Conservation (phyloP, 192 early-diverging fungal genomes). For the Podila verticillata region DNA sequence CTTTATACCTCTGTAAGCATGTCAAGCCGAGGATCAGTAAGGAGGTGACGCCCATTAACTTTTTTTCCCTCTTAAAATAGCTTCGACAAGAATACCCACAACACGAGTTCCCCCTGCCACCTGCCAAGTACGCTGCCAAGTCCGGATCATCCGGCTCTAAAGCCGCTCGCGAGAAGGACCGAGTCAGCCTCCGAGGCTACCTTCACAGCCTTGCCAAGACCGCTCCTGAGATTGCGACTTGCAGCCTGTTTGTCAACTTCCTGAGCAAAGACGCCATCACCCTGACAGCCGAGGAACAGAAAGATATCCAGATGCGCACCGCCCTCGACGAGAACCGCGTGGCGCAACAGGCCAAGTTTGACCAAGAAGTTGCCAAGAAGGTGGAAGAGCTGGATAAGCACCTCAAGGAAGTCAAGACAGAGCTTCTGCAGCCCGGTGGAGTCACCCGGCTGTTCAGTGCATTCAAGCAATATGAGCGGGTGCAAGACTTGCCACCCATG, state of each 20-base stretch:
- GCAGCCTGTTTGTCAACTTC: constrained; percentile 34
- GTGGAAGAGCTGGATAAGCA: constrained; percentile 55
- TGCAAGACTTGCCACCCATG: constrained; percentile 48
- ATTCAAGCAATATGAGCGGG: constrained; percentile 16
- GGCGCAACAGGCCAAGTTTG: constrained; percentile 52
- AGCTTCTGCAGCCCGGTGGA: constrained; percentile 50
- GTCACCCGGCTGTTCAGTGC: constrained; percentile 8
- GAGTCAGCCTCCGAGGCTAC: constrained; percentile 51
- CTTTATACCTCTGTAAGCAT: constrained; percentile 46
- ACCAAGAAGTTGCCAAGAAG: constrained; percentile 54
- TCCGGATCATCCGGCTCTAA: constrained; percentile 10
- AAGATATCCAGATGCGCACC: constrained; percentile 40
- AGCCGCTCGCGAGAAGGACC: constrained; percentile 59
- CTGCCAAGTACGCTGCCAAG: constrained; percentile 47
- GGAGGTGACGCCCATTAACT: not conserved
- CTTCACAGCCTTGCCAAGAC: constrained; percentile 38
- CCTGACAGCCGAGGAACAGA: constrained; percentile 37
- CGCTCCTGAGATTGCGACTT: constrained; percentile 21
- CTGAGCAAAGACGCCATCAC: constrained; percentile 40
- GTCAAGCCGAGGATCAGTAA: not conserved
- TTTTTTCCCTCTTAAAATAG: constrained; percentile 1
- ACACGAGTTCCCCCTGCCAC: constrained; percentile 49
- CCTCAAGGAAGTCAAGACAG: constrained; percentile 51
- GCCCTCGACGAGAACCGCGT: constrained; percentile 44
- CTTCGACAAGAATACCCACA: constrained; percentile 45